A percentile compares a stretch with the other conserved stretches of the same genome.
These are phyloP conservation scores for Porphyra umbilicalis DNA, from an alignment of 31 red algal genomes.

Conservation along the genomic window DNA sequence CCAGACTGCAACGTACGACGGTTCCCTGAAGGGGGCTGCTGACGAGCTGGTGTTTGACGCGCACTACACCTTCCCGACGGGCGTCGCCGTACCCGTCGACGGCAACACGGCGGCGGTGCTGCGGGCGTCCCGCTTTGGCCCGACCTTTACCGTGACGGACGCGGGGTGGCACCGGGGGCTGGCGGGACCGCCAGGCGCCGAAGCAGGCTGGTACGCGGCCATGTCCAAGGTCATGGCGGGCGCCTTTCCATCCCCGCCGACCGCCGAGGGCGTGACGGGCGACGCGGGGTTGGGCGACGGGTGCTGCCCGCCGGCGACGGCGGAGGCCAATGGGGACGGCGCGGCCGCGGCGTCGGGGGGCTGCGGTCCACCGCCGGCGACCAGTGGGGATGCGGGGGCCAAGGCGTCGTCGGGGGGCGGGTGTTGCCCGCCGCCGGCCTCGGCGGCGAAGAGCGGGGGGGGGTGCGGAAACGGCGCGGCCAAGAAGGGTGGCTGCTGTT, in stretches of 20 bases:
- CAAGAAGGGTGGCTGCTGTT: background rate
- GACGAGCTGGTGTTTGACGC: slow-evolving; percentile 40
- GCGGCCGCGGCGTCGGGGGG: background rate
- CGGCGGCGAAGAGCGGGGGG: background rate
- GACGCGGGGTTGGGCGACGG: background rate
- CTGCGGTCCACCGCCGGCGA: background rate
- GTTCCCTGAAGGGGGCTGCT: background rate
- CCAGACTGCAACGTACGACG: slow-evolving; percentile 57
- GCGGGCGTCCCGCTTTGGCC: slow-evolving; percentile 28
- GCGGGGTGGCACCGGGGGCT: slow-evolving; percentile 28
- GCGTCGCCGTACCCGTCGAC: slow-evolving; percentile 29
- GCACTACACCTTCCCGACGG: slow-evolving; percentile 37
- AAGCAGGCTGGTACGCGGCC: background rate
- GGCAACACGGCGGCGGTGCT: slow-evolving; percentile 73
- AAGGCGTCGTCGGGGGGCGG: too few species aligned
- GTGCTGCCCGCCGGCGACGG: background rate
- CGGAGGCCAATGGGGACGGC: background rate
- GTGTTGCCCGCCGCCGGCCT: background rate
- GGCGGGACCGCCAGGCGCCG: background rate
- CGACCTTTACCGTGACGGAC: slow-evolving; percentile 31
- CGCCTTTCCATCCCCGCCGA: background rate
- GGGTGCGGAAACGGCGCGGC: background rate
- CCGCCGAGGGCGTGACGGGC: background rate
- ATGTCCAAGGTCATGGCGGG: background rate
- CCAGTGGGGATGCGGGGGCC: too few species aligned